Base-by-base conservation (phyloP, 23 red algal species). In the Gracilariopsis chorda region DNA sequence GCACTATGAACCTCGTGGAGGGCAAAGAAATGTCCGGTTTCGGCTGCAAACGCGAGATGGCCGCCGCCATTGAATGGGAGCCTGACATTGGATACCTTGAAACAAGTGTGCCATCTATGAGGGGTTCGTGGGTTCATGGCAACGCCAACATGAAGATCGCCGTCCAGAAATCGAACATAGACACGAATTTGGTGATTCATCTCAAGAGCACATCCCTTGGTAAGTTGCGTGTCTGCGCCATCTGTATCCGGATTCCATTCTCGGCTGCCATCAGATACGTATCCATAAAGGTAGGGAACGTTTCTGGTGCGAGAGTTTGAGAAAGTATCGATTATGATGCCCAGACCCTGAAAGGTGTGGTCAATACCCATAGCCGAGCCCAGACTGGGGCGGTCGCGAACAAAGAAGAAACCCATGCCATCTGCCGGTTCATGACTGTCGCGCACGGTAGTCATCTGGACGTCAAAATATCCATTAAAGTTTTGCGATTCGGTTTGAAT, bases 1-100 rank as follows among this genome's bases (percentile, higher is more conserved):
- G 80, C 80, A 62, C 67, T 68, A 76, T 94, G 77, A 29, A 94
- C 92, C 41, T 94, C 83, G 49, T 94, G 92, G 3, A 51, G 37
- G 23, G 82, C 92, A 61, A 94, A 94, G 77, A 88, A 94, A 64
- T 94, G 84, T 12, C 92, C 92, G 16, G 92, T 94, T 43, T 94
- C 83, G 27, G 46, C 92, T 10, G 92, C 83, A 55, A 94, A 86
- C 34, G 92, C 82, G 80, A 94, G 60, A 33, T 53, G 34, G 34
- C 83, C 82, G 12, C 64, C 82, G 27, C 83, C 92, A 0, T 70
- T 33, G 48, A 94, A 88, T 55, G 81, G 75, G 11, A 94, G 51
- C 32, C 27, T 32, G 41, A 94, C 92, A 43, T 62, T 62, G 16
- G 78, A 63, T 9, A 35, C 78, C 36, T 86, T 84, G 63, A 94